A percentile compares a stretch with the other conserved stretches of the same genome.
phyloP scores from a whole-genome alignment of 768 basidiomycete genomes.

The Phylloporus sp. region DNA sequence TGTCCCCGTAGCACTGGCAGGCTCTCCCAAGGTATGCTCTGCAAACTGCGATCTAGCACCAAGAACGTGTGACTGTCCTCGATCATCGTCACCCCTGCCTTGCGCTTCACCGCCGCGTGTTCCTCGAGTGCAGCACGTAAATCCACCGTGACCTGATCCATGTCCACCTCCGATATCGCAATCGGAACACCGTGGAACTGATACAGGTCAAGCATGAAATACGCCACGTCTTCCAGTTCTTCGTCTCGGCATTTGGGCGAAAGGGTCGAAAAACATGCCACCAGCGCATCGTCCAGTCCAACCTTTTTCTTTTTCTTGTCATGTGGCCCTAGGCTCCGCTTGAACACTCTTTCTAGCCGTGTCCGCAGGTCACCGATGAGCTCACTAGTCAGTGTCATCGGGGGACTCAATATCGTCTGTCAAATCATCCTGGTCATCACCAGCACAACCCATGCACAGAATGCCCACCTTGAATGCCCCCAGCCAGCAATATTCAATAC shows the following conservation, averaged over 20 bases:
- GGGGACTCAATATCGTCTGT: slow-evolving; percentile 62
- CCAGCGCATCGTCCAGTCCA: slow-evolving; percentile 66
- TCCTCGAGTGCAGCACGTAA: slow-evolving; percentile 76
- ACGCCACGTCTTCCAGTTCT: slow-evolving; percentile 92
- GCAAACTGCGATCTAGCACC: slow-evolving; percentile 84
- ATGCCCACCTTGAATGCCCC: slow-evolving; percentile 88
- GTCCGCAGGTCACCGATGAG: slow-evolving; percentile 54
- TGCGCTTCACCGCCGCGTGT: slow-evolving; percentile 42
- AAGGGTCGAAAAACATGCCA: slow-evolving; percentile 83
- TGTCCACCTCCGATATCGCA: slow-evolving; percentile 87
- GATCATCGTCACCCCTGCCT: slow-evolving; percentile 22
- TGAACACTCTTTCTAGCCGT: slow-evolving; percentile 75
- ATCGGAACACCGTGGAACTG: slow-evolving; percentile 90
- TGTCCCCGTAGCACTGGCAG: slow-evolving; percentile 80
- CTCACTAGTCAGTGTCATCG: slow-evolving; percentile 39
- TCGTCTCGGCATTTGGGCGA: slow-evolving; percentile 84
- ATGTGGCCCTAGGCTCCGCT: slow-evolving; percentile 53
- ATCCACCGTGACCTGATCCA: slow-evolving; percentile 87
- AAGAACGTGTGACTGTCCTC: slow-evolving; percentile 78
- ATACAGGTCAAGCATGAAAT: slow-evolving; percentile 91
- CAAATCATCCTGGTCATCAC: not conserved
- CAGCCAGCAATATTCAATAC: slow-evolving; percentile 94
- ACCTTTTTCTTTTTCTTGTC: slow-evolving; percentile 59
- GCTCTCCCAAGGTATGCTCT: slow-evolving; percentile 94
- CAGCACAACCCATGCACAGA: not conserved